Evolutionary conservation across 306 rosid species (phyloP).

Genomic region (Cicer judaicum): DNA sequence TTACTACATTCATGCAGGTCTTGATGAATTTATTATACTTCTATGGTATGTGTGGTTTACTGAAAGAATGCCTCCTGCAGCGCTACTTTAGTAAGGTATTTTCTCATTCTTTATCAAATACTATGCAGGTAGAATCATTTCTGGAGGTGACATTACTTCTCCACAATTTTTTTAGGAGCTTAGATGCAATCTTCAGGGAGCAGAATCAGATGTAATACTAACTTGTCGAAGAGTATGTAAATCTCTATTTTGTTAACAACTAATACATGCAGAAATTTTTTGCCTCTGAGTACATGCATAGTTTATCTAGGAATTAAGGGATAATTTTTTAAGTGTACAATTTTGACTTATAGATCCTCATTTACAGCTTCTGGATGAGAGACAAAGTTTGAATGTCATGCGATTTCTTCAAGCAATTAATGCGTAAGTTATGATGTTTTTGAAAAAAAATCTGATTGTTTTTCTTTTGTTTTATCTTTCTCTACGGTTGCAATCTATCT

Average conservation of each 20-base stretch:
- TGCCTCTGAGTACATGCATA: slow-evolving; percentile 7
- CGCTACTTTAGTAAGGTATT: slow-evolving; percentile 86
- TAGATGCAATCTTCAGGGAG: slow-evolving; percentile 66
- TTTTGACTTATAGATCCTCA: slow-evolving; percentile 34
- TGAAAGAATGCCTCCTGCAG: slow-evolving; percentile 89
- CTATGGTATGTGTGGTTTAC: slow-evolving; percentile 80
- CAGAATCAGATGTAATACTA: slow-evolving; percentile 63
- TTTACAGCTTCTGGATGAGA: slow-evolving; percentile 80
- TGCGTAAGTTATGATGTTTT: slow-evolving; percentile 55
- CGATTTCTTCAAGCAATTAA: slow-evolving; percentile 83
- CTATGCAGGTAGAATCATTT: slow-evolving; percentile 15
- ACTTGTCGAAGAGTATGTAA: slow-evolving; percentile 76
- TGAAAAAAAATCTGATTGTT: not conserved
- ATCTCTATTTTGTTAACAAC: slow-evolving; percentile 41
- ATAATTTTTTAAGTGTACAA: not conserved
- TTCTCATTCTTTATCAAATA: slow-evolving; percentile 19
- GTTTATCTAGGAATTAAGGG: slow-evolving; percentile 1
- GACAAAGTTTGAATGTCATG: slow-evolving; percentile 83
- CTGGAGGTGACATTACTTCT: slow-evolving; percentile 23
- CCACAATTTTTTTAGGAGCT: slow-evolving; percentile 61
- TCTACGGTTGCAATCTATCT: not conserved
- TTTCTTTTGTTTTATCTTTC: not conserved
- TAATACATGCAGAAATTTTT: not conserved
- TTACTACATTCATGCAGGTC: slow-evolving; percentile 56
- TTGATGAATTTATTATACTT: slow-evolving; percentile 73